A percentile compares a stretch with the other conserved stretches of the same genome.
phyloP scores from a whole-genome alignment of 352 stramenopile species.

The Phytophthora idaei region DNA sequence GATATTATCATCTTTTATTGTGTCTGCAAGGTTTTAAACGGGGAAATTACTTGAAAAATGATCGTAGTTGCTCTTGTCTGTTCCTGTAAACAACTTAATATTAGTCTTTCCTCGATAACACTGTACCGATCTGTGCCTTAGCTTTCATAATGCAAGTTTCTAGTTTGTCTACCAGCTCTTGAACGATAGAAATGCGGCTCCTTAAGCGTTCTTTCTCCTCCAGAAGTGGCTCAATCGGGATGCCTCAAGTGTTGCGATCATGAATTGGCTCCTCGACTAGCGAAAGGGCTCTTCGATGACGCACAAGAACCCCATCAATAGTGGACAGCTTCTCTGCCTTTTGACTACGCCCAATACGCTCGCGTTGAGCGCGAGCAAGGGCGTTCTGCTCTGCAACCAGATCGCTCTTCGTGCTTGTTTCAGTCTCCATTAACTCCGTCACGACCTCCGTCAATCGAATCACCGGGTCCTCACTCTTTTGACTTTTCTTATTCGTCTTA shows the following conservation, averaged over 20 bases:
- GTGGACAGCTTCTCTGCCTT: neutral
- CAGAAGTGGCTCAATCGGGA: neutral
- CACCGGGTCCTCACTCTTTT: neutral
- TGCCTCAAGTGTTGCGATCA: neutral
- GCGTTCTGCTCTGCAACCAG: neutral
- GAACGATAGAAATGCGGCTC: too few relatives aligned
- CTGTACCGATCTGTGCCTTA: too few relatives aligned
- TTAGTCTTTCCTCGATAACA: too few relatives aligned
- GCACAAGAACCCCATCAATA: neutral
- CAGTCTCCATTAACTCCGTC: neutral
- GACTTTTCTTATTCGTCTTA: neutral
- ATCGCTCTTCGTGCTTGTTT: neutral
- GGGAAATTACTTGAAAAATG: too few relatives aligned
- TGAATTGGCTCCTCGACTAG: neutral
- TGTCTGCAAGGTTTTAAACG: too few relatives aligned
- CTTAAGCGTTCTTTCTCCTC: neutral
- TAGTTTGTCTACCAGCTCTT: too few relatives aligned
- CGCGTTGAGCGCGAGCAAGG: neutral
- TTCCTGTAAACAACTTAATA: too few relatives aligned
- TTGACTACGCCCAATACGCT: neutral
- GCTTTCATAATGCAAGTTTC: too few relatives aligned
- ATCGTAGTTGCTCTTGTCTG: too few relatives aligned
- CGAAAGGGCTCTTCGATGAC: neutral
- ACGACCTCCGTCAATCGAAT: neutral
- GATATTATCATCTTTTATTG: too few relatives aligned